Evolutionary conservation across 345 rosid genomes (phyloP), one percentile per base, ranked within the genome.

Genomic region (Euclidium syriacum): DNA sequence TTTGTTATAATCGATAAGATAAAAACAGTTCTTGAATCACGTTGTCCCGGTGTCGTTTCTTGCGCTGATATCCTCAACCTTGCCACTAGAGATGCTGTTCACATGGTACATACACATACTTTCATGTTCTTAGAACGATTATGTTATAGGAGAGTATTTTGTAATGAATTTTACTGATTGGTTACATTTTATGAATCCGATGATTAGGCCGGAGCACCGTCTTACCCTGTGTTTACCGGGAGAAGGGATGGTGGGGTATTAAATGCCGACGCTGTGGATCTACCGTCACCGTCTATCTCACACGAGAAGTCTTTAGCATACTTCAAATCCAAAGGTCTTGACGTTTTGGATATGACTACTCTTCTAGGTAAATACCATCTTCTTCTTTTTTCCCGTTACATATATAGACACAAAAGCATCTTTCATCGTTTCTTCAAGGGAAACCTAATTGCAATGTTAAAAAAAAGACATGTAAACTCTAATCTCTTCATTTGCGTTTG

Each of bases 31-130:
- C 72, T 88, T 36, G 96, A 88, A 72, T 3, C 48, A 0, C 71
- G 79, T 1, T 88, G 96, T 71, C 90, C 91, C 1, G 87, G 91
- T 7, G 80, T 78, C 0, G 98, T 88, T 72, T 91, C 98, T 24
- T 88, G 98, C 44, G 82, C 98, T 12, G 96, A 88, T 49, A 85
- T 91, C 17, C 96, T 91, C 70, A 81, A 88, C 70, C 87, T 91
- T 6, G 96, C 98, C n/a, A 73, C 96, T 9, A 77, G 98, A 63
- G 96, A 91, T 78, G 95, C 95, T 33, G 83, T 77, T 62, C 80
- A 75, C 23, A 27, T 84, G 86, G 97, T 87, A 79, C 14, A 9
- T n/a, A 34, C 11, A 10, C 10, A 10, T 16, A 46, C 16, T 8
- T 40, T 10, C 10, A 59, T 52, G 26, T 44, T 43, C 42, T 40